These are phyloP conservation scores for Penicillium nucicola DNA, from an alignment of 495 filamentous ascomycete genomes.

Conservation along the genomic window DNA sequence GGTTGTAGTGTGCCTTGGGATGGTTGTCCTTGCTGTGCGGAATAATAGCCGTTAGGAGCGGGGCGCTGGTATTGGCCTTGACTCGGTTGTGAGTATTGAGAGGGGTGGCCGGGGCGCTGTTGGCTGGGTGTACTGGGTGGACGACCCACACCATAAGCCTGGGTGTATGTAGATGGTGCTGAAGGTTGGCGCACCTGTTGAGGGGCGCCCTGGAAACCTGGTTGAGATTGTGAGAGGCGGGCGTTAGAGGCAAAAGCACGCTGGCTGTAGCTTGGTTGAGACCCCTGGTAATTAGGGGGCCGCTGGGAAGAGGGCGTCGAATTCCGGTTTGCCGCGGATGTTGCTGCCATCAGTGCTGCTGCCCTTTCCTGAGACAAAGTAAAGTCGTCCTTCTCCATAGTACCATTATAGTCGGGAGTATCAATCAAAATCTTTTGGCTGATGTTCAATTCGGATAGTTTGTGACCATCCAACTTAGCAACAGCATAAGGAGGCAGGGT, in stretches of 20 bases:
- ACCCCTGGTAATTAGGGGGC: conserved; percentile 27
- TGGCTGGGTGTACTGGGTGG: conserved; percentile 45
- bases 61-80: conserved; percentile 41
- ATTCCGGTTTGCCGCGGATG: conserved; percentile 26
- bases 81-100: conserved; percentile 35
- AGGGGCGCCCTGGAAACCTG: conserved; percentile 35
- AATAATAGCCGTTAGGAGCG: conserved; percentile 41
- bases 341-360: conserved; percentile 26
- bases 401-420: conserved; percentile 67
- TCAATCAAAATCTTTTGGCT: conserved; percentile 76
- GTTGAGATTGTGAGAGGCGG: conserved; percentile 29
- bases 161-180: conserved; percentile 28
- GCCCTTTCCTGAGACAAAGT: conserved; percentile 37
- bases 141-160: conserved; percentile 33
- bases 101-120: conserved; percentile 36
- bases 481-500: conserved; percentile 82
- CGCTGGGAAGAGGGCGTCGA: conserved; percentile 30
- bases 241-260: conserved; percentile 31
- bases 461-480: conserved; percentile 80
- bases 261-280: conserved; percentile 33
- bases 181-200: conserved; percentile 43
- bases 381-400: conserved; percentile 82
- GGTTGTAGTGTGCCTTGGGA: conserved; percentile 37
- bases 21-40: conserved; percentile 24
- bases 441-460: conserved; percentile 75